These are phyloP conservation scores for Apiospora marii DNA, from an alignment of 2,329 filamentous ascomycete genomes.

Conservation along the genomic window DNA sequence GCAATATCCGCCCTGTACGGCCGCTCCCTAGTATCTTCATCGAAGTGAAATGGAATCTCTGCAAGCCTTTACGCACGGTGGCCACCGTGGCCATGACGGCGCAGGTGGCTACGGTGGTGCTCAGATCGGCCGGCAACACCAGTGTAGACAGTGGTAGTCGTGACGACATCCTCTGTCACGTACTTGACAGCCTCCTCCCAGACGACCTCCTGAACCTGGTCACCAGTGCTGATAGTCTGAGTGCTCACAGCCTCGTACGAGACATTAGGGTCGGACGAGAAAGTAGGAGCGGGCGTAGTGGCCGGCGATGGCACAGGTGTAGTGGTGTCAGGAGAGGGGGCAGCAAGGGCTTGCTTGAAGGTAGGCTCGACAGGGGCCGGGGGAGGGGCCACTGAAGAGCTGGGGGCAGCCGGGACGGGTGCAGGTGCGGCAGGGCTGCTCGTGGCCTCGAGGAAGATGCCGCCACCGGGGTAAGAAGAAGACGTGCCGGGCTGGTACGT, in stretches of 20 bases:
- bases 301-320: constrained; percentile 27
- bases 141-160: constrained; percentile 47
- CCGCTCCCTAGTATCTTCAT: constrained; percentile 25
- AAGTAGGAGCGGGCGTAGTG: constrained; percentile 40
- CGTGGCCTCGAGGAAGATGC: constrained; percentile 36
- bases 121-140: constrained; percentile 42
- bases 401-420: constrained; percentile 28
- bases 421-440: constrained; percentile 19
- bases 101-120: constrained; percentile 44
- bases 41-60: constrained; percentile 23
- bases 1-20: constrained; percentile 19
- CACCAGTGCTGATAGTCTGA: constrained; percentile 58
- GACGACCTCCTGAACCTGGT: constrained; percentile 62
- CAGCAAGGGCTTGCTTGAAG: constrained; percentile 29
- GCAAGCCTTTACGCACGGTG: constrained; percentile 18
- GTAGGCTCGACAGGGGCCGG: constrained; percentile 26
- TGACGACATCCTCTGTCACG: constrained; percentile 54
- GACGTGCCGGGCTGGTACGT: constrained; percentile 37
- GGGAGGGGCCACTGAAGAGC: constrained; percentile 28
- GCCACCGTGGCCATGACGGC: constrained; percentile 48
- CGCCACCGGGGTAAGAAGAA: constrained; percentile 38
- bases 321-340: background rate
- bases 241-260: constrained; percentile 56
- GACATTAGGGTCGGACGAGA: constrained; percentile 43
- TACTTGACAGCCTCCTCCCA: constrained; percentile 64